Evolutionary conservation across 148 eudicot genomes (phyloP).

Genomic region (Rhododendron ferrugineum): DNA sequence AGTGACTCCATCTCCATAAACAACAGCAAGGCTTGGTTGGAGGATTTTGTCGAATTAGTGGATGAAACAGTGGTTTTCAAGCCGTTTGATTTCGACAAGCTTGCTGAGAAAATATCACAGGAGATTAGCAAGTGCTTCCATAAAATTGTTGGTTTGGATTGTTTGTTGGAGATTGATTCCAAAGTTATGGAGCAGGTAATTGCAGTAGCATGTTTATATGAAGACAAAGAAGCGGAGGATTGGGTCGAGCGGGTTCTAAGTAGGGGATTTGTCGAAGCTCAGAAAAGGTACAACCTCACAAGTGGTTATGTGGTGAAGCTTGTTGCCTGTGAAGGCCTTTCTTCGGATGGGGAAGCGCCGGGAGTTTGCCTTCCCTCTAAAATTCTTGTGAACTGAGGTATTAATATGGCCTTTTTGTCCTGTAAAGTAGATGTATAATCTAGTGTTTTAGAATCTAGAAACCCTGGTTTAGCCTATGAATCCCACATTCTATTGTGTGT

Average conservation of each 20-base stretch:
- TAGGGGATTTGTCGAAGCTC: conserved; percentile 52
- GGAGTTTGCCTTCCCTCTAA: conserved; percentile 44
- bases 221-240: conserved; percentile 23
- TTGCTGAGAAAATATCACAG: conserved; percentile 34
- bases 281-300: conserved; percentile 27
- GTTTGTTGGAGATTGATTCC: conserved; percentile 52
- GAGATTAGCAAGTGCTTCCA: conserved; percentile 30
- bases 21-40: conserved; percentile 42
- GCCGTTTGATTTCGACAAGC: conserved; percentile 53
- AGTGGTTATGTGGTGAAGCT: conserved; percentile 37
- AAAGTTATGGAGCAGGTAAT: conserved; percentile 57
- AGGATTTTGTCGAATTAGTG: conserved; percentile 33
- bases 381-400: conserved; percentile 37
- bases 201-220: conserved; percentile 46
- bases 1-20: conserved; percentile 14
- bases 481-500: conserved; percentile 6
- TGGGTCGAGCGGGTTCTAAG: conserved; percentile 70
- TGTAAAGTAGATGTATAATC: conserved; percentile 15
- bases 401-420: neutral
- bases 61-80: conserved; percentile 49
- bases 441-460: conserved; percentile 10
- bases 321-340: conserved; percentile 35
- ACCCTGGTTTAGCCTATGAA: conserved; percentile 12
- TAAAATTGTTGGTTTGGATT: conserved; percentile 25
- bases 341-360: conserved; percentile 27